phyloP scores from a whole-genome alignment of 2,329 filamentous ascomycete genomes.

The Lecanoromycetidae sp. region DNA sequence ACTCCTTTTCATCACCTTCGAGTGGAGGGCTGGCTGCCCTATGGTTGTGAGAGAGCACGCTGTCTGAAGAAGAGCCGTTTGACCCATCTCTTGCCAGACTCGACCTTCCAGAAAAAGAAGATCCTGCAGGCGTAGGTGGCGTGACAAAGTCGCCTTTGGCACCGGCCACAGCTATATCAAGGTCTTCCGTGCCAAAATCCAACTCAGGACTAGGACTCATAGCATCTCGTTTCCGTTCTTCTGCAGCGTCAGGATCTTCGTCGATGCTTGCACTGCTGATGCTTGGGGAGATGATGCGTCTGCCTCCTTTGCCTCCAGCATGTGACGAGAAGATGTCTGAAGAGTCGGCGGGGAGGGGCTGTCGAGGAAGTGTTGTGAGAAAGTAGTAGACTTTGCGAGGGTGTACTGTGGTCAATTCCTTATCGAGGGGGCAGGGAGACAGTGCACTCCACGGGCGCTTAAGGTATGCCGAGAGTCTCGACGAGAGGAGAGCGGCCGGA shows the following conservation, averaged over 20 bases:
- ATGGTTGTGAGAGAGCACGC: slow-evolving; percentile 27
- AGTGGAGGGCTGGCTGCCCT: slow-evolving; percentile 67
- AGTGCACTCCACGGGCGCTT: slow-evolving; percentile 73
- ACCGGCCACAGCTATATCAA: slow-evolving; percentile 48
- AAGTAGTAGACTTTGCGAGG: slow-evolving; percentile 95
- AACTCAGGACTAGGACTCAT: slow-evolving; percentile 87
- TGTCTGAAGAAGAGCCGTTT: slow-evolving; percentile 28
- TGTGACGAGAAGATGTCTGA: slow-evolving; percentile 36
- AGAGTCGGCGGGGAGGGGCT: slow-evolving; percentile 60
- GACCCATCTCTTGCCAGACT: slow-evolving; percentile 23
- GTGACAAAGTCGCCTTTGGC: slow-evolving; percentile 44
- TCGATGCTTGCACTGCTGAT: slow-evolving; percentile 58
- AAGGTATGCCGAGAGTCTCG: slow-evolving; percentile 75
- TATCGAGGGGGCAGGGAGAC: slow-evolving; percentile 75
- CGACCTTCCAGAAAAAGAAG: slow-evolving; percentile 47
- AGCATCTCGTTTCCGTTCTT: slow-evolving; percentile 46
- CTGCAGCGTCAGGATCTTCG: slow-evolving; percentile 58
- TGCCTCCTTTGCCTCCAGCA: slow-evolving; percentile 17
- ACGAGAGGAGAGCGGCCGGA: slow-evolving; percentile 88
- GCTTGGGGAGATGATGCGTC: slow-evolving; percentile 63
- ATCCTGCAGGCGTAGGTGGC: slow-evolving; percentile 47
- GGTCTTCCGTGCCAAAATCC: slow-evolving; percentile 75
- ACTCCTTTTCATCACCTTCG: slow-evolving; percentile 91
- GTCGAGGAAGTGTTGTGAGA: slow-evolving; percentile 74
- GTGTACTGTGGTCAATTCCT: slow-evolving; percentile 84